These are phyloP conservation scores for Pisolithus tinctorius DNA, from an alignment of 768 basidiomycete genomes.

Conservation along the genomic window DNA sequence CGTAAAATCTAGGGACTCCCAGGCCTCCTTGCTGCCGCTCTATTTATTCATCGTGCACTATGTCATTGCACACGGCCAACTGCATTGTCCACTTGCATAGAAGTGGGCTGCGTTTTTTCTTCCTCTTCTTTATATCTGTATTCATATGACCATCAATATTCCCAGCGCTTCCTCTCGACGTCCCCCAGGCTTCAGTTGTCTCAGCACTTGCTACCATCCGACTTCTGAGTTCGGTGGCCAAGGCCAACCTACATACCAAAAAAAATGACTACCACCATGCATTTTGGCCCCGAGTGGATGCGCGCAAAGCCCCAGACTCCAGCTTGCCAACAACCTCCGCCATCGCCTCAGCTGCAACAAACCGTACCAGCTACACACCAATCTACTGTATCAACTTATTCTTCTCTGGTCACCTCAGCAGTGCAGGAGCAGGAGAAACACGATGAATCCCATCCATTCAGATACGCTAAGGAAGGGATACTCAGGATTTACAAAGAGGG, in stretches of 20 bases:
- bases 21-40: too few relatives aligned
- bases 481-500: constrained; percentile 79
- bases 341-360: constrained; percentile 51
- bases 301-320: constrained; percentile 63
- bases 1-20: too few relatives aligned
- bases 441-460: constrained; percentile 69
- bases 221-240: too few relatives aligned
- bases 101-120: too few relatives aligned
- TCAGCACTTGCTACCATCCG: too few relatives aligned
- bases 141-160: too few relatives aligned
- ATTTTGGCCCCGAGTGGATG: constrained; percentile 94
- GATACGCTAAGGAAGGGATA: constrained; percentile 82
- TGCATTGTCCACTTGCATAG: too few relatives aligned
- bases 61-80: too few relatives aligned
- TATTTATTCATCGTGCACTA: too few relatives aligned
- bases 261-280: constrained; percentile 61
- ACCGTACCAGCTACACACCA: constrained; percentile 33
- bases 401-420: constrained; percentile 45
- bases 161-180: too few relatives aligned
- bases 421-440: constrained; percentile 46
- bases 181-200: too few relatives aligned
- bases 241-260: constrained; percentile 5
- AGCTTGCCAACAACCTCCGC: constrained; percentile 45
- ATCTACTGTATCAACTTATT: constrained; percentile 64
- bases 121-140: too few relatives aligned